Conservation (phyloP, 768 basidiomycete species). For the Mycena haematopus region DNA sequence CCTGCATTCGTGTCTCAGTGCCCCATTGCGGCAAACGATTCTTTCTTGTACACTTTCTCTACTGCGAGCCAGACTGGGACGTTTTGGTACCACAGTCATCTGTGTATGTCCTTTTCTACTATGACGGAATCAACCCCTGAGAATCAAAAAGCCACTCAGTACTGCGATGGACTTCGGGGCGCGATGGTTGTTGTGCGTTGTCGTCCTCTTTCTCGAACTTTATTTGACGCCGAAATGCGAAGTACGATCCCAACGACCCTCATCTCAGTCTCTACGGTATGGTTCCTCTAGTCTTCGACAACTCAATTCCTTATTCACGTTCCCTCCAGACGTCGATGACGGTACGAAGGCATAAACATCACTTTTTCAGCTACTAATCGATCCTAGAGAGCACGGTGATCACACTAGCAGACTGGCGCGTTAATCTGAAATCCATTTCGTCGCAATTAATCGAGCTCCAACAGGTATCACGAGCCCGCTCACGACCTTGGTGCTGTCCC, state of each 20-base stretch:
- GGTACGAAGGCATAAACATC: slow-evolving; percentile 34
- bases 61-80: background rate
- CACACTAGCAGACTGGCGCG: slow-evolving; percentile 38
- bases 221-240: too few species aligned
- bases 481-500: background rate
- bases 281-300: background rate
- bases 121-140: too few species aligned
- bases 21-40: slow-evolving; percentile 12
- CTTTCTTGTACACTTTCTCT: slow-evolving; percentile 11
- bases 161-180: slow-evolving; percentile 54
- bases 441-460: background rate
- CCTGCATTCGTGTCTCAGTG: slow-evolving; percentile 14
- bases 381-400: slow-evolving; percentile 32
- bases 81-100: background rate
- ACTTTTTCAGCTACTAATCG: background rate
- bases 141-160: slow-evolving; percentile 37
- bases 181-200: slow-evolving; percentile 37
- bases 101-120: background rate
- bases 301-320: background rate
- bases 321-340: slow-evolving; percentile 44
- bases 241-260: slow-evolving; percentile 21
- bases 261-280: slow-evolving; percentile 3
- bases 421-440: background rate
- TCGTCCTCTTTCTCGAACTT: too few species aligned
- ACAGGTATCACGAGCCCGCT: background rate